Percentiles rank a stretch among this genome's conserved stretches.
Evolutionary conservation across 495 filamentous ascomycete species (phyloP).

Genomic region (Podospora sp.): DNA sequence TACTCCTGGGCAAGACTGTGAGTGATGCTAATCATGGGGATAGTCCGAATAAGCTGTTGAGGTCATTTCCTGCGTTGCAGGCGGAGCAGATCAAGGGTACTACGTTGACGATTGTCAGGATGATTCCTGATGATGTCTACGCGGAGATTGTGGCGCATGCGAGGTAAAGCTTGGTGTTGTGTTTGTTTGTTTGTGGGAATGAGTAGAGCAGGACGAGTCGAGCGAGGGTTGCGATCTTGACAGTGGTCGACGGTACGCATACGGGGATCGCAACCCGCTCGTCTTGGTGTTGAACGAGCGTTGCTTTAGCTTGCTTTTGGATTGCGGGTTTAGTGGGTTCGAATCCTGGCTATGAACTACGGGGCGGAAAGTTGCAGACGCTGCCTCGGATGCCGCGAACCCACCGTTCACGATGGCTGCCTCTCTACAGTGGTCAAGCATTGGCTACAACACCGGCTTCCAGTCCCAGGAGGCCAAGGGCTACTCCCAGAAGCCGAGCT

Average conservation of each 20-base stretch:
- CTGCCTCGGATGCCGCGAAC: no score
- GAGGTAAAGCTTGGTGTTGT: constrained; percentile 49
- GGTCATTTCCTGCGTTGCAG: constrained; percentile 84
- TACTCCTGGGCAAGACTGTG: not conserved
- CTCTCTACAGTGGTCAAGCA: not conserved
- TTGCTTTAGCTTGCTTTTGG: no score
- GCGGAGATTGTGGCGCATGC: constrained; percentile 86
- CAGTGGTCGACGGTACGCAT: no score
- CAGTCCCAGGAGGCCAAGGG: not conserved
- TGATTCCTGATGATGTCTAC: constrained; percentile 88
- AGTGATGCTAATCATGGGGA: constrained; percentile 20
- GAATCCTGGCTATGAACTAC: no score
- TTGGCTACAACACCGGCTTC: not conserved
- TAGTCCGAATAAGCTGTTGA: constrained; percentile 87
- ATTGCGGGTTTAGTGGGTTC: no score
- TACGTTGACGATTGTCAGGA: constrained; percentile 76
- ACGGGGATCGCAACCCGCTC: no score
- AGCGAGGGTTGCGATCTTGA: no score
- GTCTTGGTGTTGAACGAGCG: no score
- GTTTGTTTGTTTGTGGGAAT: not conserved
- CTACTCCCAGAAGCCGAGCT: not conserved
- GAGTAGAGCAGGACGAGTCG: not conserved
- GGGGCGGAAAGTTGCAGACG: no score
- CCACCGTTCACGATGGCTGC: no score
- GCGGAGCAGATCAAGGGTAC: constrained; percentile 79